Evolutionary conservation across 495 filamentous ascomycete species (phyloP).

Genomic region (Trichodelitschia bisporula): DNA sequence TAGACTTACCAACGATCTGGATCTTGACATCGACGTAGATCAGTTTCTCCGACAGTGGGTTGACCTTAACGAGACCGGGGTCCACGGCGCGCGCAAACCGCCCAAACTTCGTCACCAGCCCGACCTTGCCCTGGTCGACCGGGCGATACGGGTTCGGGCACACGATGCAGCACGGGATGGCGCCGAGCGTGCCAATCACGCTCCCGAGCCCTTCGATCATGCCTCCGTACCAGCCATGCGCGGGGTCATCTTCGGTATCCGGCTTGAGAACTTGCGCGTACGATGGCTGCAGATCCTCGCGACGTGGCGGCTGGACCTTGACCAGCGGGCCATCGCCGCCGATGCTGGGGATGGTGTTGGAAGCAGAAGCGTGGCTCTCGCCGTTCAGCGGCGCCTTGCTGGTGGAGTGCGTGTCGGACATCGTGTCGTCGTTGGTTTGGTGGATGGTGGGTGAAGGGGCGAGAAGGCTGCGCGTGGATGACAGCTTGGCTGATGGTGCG

Average conservation of each 20-base stretch:
- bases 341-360: slow-evolving; percentile 2
- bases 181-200: slow-evolving; percentile 55
- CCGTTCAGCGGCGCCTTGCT: slow-evolving; percentile 1
- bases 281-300: slow-evolving; percentile 66
- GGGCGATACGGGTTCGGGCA: slow-evolving; percentile 95
- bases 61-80: slow-evolving; percentile 91
- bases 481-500: not conserved
- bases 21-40: slow-evolving; percentile 96
- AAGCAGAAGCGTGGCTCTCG: too few relatives aligned
- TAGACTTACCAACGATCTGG: slow-evolving; percentile 57
- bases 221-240: slow-evolving; percentile 73
- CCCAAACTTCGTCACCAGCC: slow-evolving; percentile 85
- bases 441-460: not conserved
- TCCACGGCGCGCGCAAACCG: slow-evolving; percentile 93
- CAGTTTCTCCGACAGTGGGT: slow-evolving; percentile 78
- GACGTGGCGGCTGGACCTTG: slow-evolving; percentile 55
- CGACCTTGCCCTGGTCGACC: slow-evolving; percentile 82
- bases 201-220: slow-evolving; percentile 65
- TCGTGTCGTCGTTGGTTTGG: not conserved
- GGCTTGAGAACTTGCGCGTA: slow-evolving; percentile 59
- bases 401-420: not conserved
- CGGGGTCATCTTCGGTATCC: slow-evolving; percentile 36
- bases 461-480: not conserved
- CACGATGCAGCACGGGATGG: slow-evolving; percentile 75
- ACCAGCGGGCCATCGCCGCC: slow-evolving; percentile 23